Evolutionary conservation across 441 rosid genomes (phyloP).

Genomic region (Populus hybrid): DNA sequence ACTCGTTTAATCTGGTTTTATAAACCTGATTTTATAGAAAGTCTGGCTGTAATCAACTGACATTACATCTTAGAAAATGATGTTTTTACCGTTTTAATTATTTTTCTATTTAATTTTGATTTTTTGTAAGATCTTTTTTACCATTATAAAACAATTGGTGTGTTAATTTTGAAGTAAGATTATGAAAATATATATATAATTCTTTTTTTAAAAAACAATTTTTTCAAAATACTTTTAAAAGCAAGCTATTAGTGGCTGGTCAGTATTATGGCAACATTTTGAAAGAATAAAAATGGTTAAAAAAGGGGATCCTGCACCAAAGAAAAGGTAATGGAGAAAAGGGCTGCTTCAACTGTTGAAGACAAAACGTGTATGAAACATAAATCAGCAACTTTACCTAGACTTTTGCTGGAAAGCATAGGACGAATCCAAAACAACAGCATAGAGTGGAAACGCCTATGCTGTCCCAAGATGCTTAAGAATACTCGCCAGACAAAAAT

Average conservation of each 20-base stretch:
- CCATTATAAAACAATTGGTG: neutral
- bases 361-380: neutral
- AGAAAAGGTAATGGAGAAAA: neutral
- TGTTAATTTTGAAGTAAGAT: neutral
- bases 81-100: no score
- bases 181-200: no score
- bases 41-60: no score
- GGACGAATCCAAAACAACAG: no score
- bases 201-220: no score
- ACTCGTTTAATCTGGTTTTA: no score
- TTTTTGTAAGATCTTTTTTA: neutral
- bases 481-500: neutral
- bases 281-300: neutral
- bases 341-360: neutral
- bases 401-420: neutral
- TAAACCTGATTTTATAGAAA: no score
- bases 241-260: neutral
- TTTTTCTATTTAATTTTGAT: no score
- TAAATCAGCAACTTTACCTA: neutral
- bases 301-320: no score
- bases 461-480: neutral
- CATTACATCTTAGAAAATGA: no score
- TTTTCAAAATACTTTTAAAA: no score
- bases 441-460: neutral
- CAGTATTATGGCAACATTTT: neutral